Conservation (phyloP, 73 alveolate genomes). For the Tetrahymena thermophila region DNA sequence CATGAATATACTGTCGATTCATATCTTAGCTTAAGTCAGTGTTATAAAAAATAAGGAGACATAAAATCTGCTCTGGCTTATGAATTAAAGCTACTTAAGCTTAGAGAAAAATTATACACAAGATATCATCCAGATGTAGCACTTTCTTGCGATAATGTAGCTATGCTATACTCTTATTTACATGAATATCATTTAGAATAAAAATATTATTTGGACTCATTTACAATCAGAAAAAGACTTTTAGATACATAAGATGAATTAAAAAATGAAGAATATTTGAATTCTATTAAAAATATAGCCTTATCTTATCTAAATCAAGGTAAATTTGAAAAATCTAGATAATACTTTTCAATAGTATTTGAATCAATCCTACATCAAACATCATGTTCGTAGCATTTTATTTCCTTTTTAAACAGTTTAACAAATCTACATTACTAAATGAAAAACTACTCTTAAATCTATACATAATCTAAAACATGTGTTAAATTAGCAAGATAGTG, state of each 20-base stretch:
- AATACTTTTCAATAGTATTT: background rate
- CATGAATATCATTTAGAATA: background rate
- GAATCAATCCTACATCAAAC: background rate
- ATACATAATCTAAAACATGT: background rate
- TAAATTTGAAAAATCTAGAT: background rate
- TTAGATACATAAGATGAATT: background rate
- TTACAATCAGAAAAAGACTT: background rate
- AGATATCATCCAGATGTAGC: background rate
- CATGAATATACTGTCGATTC: background rate
- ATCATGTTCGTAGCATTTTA: background rate
- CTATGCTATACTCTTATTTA: background rate
- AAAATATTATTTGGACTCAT: background rate
- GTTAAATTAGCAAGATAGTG: background rate
- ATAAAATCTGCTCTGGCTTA: background rate
- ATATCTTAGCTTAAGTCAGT: background rate
- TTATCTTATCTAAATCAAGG: background rate
- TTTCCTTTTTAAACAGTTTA: background rate
- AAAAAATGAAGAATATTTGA: background rate
- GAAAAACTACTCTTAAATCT: background rate
- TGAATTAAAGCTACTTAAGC: background rate
- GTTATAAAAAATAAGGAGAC: background rate
- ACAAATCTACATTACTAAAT: background rate
- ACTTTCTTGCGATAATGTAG: background rate
- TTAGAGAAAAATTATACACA: background rate
- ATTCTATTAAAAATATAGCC: background rate